phyloP scores from a whole-genome alignment of 208 protist genomes.

The Crithidia bombi region DNA sequence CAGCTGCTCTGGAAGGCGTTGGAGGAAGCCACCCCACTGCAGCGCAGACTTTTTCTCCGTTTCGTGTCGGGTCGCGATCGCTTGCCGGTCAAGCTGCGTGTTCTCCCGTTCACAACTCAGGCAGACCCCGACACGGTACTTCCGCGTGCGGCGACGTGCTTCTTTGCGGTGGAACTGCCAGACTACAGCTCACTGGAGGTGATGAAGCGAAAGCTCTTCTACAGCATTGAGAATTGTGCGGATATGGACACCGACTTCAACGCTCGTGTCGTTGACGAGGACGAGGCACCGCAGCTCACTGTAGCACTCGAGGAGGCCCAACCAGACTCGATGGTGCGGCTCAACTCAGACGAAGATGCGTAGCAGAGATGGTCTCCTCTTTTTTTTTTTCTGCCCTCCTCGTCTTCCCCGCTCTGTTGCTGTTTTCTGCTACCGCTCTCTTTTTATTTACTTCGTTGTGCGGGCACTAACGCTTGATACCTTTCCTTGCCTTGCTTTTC shows the following conservation, averaged over 20 bases:
- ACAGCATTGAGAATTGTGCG: constrained; percentile 95
- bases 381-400: constrained; percentile 17
- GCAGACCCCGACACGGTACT: constrained; percentile 88
- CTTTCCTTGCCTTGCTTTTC: no score
- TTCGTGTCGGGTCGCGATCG: constrained; percentile 92
- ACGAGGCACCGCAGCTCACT: constrained; percentile 82
- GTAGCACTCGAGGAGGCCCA: constrained; percentile 53
- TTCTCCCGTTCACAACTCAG: constrained; percentile 71
- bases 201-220: constrained; percentile 94
- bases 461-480: no score
- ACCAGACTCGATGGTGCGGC: constrained; percentile 11
- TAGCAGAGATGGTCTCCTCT: neutral
- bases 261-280: constrained; percentile 75
- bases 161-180: constrained; percentile 95
- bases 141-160: constrained; percentile 95
- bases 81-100: constrained; percentile 84
- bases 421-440: neutral
- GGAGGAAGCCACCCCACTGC: constrained; percentile 78
- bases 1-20: constrained; percentile 91
- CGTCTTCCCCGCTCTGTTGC: neutral
- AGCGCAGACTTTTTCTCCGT: constrained; percentile 90
- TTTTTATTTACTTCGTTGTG: neutral
- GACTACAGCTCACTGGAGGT: constrained; percentile 94
- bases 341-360: constrained; percentile 24
- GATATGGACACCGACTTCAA: constrained; percentile 96